Base-by-base conservation (phyloP, 805 yeast genomes). In the Ogataea polymorpha region DNA sequence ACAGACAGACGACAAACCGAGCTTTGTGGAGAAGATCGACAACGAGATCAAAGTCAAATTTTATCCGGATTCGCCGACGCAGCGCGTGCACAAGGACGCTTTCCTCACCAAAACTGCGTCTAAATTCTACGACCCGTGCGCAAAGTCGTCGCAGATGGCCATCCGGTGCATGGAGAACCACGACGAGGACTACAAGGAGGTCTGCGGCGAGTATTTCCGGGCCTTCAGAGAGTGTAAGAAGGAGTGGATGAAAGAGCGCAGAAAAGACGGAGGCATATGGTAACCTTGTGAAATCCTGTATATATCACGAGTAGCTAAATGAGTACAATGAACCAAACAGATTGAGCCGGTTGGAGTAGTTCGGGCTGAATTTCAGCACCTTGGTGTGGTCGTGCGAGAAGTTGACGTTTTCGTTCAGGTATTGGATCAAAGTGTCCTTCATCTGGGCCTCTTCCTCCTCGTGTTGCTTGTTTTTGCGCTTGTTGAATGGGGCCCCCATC, bases 221-320 rank as follows among this genome's bases (percentile, higher is more conserved):
- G 96, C 97, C 0, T 91, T 91, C 60, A 72, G 91, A 45, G 99
- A 91, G 56, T 91, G 99, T 65, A 84, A 85, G 59, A 81, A 81
- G 55, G 85, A 74, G 46, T 85, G 90, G 90, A 63, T 75, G 58
- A 56, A 44, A 16, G 59, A 58, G 41, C 52, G 64, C 44, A 55
- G 48, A 36, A 58, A 46, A 34, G 65, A 58, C 37, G 63, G 63
- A 31, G 65, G 66, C 14, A 50, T 59, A 10, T 61, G 66, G 66
- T 61, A 42, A 29, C 20, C 20, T 4, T 14, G 7, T 9, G 7
- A 15, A 15, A 9, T 15, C n/a, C 32, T 37, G 35, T 37, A 39
- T 34, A 35, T 39, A 41, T 46, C 42, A 51, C 6, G 51, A 41
- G 32, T 49, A 59, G 14, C 49, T 46, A 31, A 57, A 53, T 8